Evolutionary conservation across 306 rosid species (phyloP), one percentile per base, ranked within the genome.

Genomic region (Acacia melanoxylon): DNA sequence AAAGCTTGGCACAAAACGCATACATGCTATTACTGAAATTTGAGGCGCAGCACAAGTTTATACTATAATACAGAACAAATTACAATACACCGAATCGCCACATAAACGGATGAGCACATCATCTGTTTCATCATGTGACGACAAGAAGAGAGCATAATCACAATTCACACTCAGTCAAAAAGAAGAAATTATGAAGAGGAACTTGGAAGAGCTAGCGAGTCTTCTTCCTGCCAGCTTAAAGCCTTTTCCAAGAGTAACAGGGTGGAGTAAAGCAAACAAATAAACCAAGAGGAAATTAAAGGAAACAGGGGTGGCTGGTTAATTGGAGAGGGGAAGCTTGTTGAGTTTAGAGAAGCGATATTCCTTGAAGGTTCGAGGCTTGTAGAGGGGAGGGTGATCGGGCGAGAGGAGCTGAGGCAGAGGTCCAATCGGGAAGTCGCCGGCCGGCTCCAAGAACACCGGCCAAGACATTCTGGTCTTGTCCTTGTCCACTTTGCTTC

Each of bases 401-500:
- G 76, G 45, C 6, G 70, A 69, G 15, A 86, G 11, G 16, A 89
- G 68, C 56, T 86, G 79, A 0, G 84, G 81, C 4, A 75, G 83
- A 33, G 91, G 91, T 11, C 90, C 88, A 8, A 86, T 61, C 15
- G 20, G 70, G 11, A 79, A 2, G 1, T 89, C 90, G 0, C 52
- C 41, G 2, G 83, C 84, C 0, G 91, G 91, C 80, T 89, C 90
- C 67, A 84, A 7, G 78, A 89, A 89, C 63, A 89, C 90, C 0
- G 91, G 91, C 91, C 90, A 89, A 0, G 91, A 86, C 84, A 89
- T 86, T 44, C 91, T 86, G 17, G 85, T 46, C 45, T 66, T 68
- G 4, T 77, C 87, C 78, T 86, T 89, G 45, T 72, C 63, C 45
- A 89, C 91, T 0, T 85, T 89, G 24, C 84, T 86, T 68, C 91